Base-by-base conservation (phyloP, 495 filamentous ascomycete genomes). In the Hyaloscypha hepaticicola region DNA sequence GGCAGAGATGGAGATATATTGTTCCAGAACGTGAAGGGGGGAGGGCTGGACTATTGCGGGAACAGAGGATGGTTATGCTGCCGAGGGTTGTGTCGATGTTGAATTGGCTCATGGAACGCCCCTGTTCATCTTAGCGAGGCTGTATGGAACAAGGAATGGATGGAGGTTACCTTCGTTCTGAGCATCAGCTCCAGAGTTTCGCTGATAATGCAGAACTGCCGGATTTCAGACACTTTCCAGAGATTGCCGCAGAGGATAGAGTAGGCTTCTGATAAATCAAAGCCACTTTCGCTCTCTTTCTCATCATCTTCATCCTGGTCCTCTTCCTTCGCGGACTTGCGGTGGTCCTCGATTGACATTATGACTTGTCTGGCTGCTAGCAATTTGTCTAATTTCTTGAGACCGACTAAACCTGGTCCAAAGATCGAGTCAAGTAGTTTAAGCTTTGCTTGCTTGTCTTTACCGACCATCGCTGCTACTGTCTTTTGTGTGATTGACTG, bases 21-120 rank as follows among this genome's bases (percentile, higher is more conserved):
- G 79, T 78, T 12, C 80, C 77, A 1, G 82, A 77, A 48, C 78
- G 78, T 55, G 71, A 67, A 2, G 77, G 61, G 31, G 72, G 70
- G 64, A 79, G 75, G 22, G 58, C 68, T 9, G 77, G 76, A 38
- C 77, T 77, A 3, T 71, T 66, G 22, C 74, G 76, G 21, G 82
- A 84, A 64, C 83, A 81, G 51, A 83, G 74, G 24, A 78, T 75
- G 5, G 83, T 77, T 55, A 91, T 84, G 31, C 78, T 79, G 34
- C 81, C 77, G 58, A 92, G 74, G 22, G 86, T 81, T 41, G 74
- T 77, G 61, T 92, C 90, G 65, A 92, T 84, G 72, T 90, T 89
- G 77, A 82, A 89, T 69, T 92, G 89, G 0, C 80, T 79, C 66
- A 92, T 83, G 29, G 79, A 76, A 27, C 78, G 81, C 21, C 77